Base-by-base conservation (phyloP, 2,329 filamentous ascomycete species). In the Pseudophaeomoniella oleicola region DNA sequence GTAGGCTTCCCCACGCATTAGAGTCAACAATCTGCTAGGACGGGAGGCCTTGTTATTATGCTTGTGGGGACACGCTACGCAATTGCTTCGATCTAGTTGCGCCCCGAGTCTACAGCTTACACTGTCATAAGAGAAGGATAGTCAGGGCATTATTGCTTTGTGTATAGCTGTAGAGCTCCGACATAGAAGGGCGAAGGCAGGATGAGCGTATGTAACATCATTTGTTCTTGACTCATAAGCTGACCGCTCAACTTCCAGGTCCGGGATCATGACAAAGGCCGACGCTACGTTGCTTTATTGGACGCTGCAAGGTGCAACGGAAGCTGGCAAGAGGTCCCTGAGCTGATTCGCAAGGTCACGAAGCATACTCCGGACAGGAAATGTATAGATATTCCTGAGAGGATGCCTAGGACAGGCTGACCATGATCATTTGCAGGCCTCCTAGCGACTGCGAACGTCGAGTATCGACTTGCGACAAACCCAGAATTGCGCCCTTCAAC, bases 311-410 rank as follows among this genome's bases (percentile, higher is more conserved):
- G 90, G 52, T 93, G 85, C 59, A 78, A 88, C 51, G 86, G 81
- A 36, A 78, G 78, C 56, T 98, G 90, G 90, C 69, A 76, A 46
- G 75, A 82, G 18, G 72, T 96, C 18, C 83, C 84, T 16, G 88
- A 96, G 62, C 71, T 93, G 44, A 78, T 90, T 50, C 77, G 88
- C 56, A 98, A 98, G 62, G 72, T 96, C 51, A 81, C 81, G 52
- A 96, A 98, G 60, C 88, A 98, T 70, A 83, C 86, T 49, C 80
- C 86, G 30, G 74, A 82, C 42, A 75, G 83, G 57, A 73, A 74
- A 60, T 94, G 88, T 94, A 78, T 54, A 42, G 32, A 38, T 37
- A 37, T 37, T 37, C 12, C 34, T 38, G 30, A 53, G 44, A 39
- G 42, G 35, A 41, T 38, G 30, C 17, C 19, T n/a, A 33, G 34